phyloP scores from a whole-genome alignment of 768 basidiomycete genomes.

The Lactarius hatsudake region DNA sequence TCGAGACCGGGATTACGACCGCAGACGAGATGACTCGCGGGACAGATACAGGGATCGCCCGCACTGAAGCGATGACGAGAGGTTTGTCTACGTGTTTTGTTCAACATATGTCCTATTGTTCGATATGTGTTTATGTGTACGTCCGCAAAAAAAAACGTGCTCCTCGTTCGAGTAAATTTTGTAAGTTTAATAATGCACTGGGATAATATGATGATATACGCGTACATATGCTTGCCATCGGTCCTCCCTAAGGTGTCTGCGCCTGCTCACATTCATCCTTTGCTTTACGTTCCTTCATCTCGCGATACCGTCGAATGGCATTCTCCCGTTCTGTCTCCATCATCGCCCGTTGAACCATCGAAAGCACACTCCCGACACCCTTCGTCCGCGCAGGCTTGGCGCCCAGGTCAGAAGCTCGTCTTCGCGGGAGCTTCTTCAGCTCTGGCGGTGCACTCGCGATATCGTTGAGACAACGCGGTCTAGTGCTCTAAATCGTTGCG shows the following conservation, averaged over 20 bases:
- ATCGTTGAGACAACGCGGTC: conserved; percentile 68
- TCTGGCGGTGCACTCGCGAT: conserved; percentile 67
- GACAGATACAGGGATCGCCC: conserved; percentile 23
- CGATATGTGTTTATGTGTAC: neutral
- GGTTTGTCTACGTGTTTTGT: neutral
- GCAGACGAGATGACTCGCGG: conserved; percentile 22
- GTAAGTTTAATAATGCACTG: conserved; percentile 5
- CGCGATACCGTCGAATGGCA: conserved; percentile 63
- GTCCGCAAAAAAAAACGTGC: neutral
- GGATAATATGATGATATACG: conserved; percentile 5
- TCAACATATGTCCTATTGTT: neutral
- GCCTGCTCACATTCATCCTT: conserved; percentile 32
- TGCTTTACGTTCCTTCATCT: conserved; percentile 51
- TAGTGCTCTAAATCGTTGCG: conserved; percentile 45
- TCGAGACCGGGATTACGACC: conserved; percentile 13
- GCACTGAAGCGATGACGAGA: conserved; percentile 7
- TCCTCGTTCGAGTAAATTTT: neutral
- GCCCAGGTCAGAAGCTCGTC: conserved; percentile 32
- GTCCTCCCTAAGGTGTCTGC: neutral
- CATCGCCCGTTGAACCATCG: conserved; percentile 73
- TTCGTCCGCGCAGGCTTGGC: conserved; percentile 9
- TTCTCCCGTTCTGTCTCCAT: conserved; percentile 74
- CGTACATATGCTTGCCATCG: neutral
- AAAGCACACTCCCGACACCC: conserved; percentile 45
- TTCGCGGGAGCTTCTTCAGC: conserved; percentile 54